Evolutionary conservation across 2,329 filamentous ascomycete species (phyloP).

Genomic region (Sclerotinia nivalis): DNA sequence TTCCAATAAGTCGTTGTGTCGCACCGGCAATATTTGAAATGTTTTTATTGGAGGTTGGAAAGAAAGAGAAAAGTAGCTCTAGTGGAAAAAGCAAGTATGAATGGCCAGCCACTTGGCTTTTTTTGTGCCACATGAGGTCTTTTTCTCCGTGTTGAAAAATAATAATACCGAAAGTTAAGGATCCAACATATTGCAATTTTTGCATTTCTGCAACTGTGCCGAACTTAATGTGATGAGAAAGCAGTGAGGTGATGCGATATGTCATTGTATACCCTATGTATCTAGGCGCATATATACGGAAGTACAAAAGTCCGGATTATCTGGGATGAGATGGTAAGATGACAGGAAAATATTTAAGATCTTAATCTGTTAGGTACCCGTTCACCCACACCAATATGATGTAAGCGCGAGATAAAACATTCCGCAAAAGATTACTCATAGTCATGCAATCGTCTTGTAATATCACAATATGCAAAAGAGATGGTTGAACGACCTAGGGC

Average conservation of each 20-base stretch:
- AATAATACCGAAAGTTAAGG: too few species aligned
- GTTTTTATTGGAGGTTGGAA: neutral
- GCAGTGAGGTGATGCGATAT: constrained; percentile 1
- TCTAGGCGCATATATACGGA: constrained; percentile 2
- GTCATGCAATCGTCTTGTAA: neutral
- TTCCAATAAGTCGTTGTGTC: neutral
- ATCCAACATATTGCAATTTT: neutral
- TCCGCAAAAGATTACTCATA: neutral
- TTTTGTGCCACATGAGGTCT: neutral
- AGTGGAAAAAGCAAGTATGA: constrained; percentile 5
- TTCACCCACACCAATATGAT: neutral
- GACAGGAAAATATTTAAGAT: constrained; percentile 6
- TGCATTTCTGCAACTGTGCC: neutral
- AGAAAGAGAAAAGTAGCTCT: neutral
- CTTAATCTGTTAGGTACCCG: constrained; percentile 11
- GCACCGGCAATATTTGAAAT: neutral
- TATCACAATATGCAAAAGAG: too few species aligned
- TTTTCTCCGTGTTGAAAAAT: neutral
- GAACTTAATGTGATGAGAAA: neutral
- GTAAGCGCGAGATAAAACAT: neutral
- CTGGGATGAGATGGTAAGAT: constrained; percentile 14
- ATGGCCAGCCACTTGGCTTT: neutral
- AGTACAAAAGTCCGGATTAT: neutral
- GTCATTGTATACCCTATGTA: neutral
- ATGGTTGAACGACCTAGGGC: neutral